Conservation (phyloP, 495 filamentous ascomycete genomes). For the Neurospora sp. region DNA sequence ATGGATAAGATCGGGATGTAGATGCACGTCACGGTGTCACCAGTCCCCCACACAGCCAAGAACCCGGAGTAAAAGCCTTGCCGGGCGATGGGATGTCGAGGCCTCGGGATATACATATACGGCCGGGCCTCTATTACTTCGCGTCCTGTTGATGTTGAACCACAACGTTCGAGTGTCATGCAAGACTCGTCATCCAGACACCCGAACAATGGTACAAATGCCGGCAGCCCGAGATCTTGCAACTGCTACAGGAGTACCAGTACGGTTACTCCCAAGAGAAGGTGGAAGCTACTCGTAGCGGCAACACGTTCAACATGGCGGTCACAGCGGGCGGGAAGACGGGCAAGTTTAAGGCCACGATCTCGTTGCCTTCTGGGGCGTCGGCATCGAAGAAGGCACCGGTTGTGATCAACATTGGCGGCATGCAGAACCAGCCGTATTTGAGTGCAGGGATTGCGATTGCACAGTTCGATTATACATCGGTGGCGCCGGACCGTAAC, state of each 20-base stretch:
- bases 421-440: conserved; percentile 43
- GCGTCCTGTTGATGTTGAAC: background rate
- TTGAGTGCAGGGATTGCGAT: conserved; percentile 39
- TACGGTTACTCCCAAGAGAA: conserved; percentile 42
- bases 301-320: conserved; percentile 35
- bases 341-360: conserved; percentile 33
- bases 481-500: conserved; percentile 41
- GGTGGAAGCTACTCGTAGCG: conserved; percentile 39
- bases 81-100: background rate
- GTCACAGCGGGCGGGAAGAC: conserved; percentile 38
- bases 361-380: conserved; percentile 33
- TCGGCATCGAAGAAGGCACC: conserved; percentile 27
- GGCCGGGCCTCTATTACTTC: background rate
- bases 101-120: background rate
- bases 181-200: conserved; percentile 17
- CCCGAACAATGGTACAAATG: conserved; percentile 42
- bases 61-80: conserved; percentile 9
- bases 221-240: conserved; percentile 41
- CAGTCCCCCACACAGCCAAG: background rate
- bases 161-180: background rate
- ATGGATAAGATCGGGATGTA: background rate
- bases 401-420: conserved; percentile 45
- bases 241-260: conserved; percentile 44
- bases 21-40: background rate
- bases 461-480: conserved; percentile 41